A percentile compares a stretch with the other conserved stretches of the same genome.
Evolutionary conservation across 2,329 filamentous ascomycete species (phyloP).

Genomic region (Ophiostoma himal-ulmi): DNA sequence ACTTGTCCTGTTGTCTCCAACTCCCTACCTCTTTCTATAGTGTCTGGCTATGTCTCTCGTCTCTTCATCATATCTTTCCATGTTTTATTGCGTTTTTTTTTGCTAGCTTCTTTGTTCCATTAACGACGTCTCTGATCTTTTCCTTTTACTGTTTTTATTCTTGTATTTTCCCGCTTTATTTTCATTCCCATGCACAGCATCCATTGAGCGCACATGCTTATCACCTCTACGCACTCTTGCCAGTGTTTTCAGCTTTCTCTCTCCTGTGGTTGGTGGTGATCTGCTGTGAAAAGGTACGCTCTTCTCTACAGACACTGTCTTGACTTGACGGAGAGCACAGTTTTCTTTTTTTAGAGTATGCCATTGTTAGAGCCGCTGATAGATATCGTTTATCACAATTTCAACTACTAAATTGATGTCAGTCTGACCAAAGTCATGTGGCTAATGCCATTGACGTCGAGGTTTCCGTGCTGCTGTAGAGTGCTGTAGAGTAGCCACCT

Average conservation of each 20-base stretch:
- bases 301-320: not conserved
- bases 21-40: not conserved
- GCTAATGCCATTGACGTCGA: not conserved
- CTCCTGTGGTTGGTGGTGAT: not conserved
- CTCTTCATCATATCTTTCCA: no score
- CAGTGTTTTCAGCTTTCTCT: not conserved
- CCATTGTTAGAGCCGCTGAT: not conserved
- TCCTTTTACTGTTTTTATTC: not conserved
- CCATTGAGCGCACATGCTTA: not conserved
- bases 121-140: not conserved
- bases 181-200: conserved; percentile 3
- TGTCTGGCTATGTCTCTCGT: not conserved
- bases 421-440: not conserved
- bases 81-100: not conserved
- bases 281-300: not conserved
- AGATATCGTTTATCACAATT: conserved; percentile 2
- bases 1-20: no score
- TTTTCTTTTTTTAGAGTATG: not conserved
- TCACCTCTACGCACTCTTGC: not conserved
- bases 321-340: not conserved
- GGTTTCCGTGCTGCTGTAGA: not conserved
- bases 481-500: not conserved
- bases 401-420: not conserved
- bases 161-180: not conserved
- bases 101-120: not conserved